Evolutionary conservation across 2,329 filamentous ascomycete species (phyloP).

Genomic region (Dryadomyces sulphureus): DNA sequence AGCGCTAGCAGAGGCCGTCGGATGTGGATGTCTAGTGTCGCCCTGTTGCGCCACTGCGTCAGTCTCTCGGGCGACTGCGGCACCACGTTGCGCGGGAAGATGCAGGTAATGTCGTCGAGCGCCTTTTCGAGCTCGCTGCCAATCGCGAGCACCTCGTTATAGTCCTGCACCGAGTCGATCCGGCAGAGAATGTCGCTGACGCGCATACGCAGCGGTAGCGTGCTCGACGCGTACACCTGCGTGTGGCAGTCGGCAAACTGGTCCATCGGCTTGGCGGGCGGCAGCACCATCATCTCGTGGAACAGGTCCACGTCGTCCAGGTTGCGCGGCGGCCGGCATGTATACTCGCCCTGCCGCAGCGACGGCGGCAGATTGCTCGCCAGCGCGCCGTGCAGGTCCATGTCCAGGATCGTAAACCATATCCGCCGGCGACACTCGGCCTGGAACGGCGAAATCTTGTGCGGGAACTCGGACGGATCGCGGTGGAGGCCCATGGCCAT

Average conservation of each 20-base stretch:
- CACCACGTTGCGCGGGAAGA: slow-evolving; percentile 31
- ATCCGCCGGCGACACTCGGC: slow-evolving; percentile 38
- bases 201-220: slow-evolving; percentile 31
- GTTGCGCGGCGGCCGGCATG: slow-evolving; percentile 36
- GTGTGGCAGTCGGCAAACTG: slow-evolving; percentile 37
- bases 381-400: slow-evolving; percentile 40
- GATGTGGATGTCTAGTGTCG: slow-evolving; percentile 34
- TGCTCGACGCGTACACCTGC: slow-evolving; percentile 37
- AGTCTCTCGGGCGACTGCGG: slow-evolving; percentile 26
- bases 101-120: slow-evolving; percentile 38
- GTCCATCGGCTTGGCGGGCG: slow-evolving; percentile 33
- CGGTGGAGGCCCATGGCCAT: slow-evolving; percentile 46
- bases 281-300: slow-evolving; percentile 31
- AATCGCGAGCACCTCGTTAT: slow-evolving; percentile 35
- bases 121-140: slow-evolving; percentile 37
- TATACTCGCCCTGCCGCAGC: slow-evolving; percentile 37
- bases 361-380: slow-evolving; percentile 35
- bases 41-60: slow-evolving; percentile 20
- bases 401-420: slow-evolving; percentile 42
- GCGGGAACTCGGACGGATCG: slow-evolving; percentile 36
- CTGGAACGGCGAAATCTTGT: slow-evolving; percentile 31
- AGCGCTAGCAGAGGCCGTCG: slow-evolving; percentile 35
- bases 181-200: slow-evolving; percentile 35
- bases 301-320: slow-evolving; percentile 35
- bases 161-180: slow-evolving; percentile 37